Evolutionary conservation across 2,329 filamentous ascomycete species (phyloP), one percentile per base, ranked within the genome.

Genomic region (Aureobasidium vineae): DNA sequence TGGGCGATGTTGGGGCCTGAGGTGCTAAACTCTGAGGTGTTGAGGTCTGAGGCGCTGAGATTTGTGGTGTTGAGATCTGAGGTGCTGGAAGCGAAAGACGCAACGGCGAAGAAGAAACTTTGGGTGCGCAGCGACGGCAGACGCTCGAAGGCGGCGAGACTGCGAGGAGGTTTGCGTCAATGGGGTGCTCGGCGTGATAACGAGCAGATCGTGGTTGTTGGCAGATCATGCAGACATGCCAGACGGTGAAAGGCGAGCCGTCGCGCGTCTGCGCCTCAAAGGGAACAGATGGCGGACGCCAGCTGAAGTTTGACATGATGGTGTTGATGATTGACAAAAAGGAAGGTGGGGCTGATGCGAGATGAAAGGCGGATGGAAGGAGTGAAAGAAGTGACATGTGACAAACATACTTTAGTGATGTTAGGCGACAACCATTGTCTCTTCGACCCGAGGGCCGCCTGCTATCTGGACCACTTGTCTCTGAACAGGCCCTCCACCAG

Each of bases 181-280:
- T 21, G 16, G 67, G 60, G 38, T 68, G 65, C 10, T 49, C 50
- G 33, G 33, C 19, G 43, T 68, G 67, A 16, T 65, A 68, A 33
- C 65, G 50, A 23, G 54, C 57, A 40, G 67, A 68, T 38, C 67
- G 52, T 19, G 67, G 67, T 33, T 63, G 57, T 19, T 65, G 52
- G 49, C 67, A 68, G 33, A 54, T 38, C 5, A 28, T 26, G 49
- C 67, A 68, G n/a, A 65, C 52, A 43, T 68, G 67, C 43, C 52
- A 67, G n/a, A 67, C 65, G 11, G 47, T 67, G 23, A 67, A 67
- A 6, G 65, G 65, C n/a, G 36, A 36, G 15, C 65, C 65, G 13
- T 40, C 47, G 26, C 65, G 56, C 15, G 56, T 67, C 26, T 61
- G 49, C 23, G 54, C 65, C 19, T 56, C 65, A 16, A 67, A 67